A percentile compares a stretch with the other conserved stretches of the same genome.
Conservation (phyloP, 106 monocot species). For the Allium fistulosum region DNA sequence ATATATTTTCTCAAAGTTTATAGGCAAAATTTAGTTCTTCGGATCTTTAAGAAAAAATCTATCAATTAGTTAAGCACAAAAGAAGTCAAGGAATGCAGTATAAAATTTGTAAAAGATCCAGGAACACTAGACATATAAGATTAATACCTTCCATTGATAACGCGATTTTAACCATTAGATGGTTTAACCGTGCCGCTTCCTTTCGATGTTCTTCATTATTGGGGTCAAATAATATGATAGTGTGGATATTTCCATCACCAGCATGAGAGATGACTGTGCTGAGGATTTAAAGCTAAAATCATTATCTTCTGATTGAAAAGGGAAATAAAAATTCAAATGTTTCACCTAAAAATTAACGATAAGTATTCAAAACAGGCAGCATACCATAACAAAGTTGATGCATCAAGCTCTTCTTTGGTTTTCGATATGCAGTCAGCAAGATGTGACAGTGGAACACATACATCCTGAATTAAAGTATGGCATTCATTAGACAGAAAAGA, state of each 20-base stretch:
- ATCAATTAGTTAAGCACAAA: too few species aligned
- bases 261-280: constrained; percentile 95
- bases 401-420: constrained; percentile 74
- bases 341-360: too few species aligned
- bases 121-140: too few species aligned
- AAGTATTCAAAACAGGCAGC: too few species aligned
- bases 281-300: background rate
- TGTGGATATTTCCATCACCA: constrained; percentile 98
- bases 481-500: too few species aligned
- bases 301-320: too few species aligned
- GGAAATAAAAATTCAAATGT: too few species aligned
- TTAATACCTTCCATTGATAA: constrained; percentile 85
- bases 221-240: constrained; percentile 85
- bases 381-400: constrained; percentile 80
- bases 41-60: too few species aligned
- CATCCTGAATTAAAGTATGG: constrained; percentile 48
- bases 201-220: constrained; percentile 49
- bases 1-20: too few species aligned
- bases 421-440: constrained; percentile 83
- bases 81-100: too few species aligned
- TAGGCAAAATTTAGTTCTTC: too few species aligned
- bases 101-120: too few species aligned
- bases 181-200: constrained; percentile 84
- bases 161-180: constrained; percentile 84
- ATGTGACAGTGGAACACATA: constrained; percentile 87